Conservation (phyloP, 2,329 filamentous ascomycete genomes). For the Cladosporium colombiae region DNA sequence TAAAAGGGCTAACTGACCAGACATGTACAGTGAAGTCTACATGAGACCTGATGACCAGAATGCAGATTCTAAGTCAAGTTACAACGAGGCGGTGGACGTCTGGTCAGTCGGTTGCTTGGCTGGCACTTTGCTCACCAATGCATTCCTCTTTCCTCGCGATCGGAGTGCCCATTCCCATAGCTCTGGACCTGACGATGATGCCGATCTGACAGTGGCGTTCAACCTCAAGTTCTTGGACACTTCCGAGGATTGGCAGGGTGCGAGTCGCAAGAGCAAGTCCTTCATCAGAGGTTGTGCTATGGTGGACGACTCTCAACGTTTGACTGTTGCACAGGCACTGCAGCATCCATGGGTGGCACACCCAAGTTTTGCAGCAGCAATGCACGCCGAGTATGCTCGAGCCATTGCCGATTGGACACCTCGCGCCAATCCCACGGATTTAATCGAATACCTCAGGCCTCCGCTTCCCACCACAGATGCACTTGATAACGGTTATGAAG, state of each 20-base stretch:
- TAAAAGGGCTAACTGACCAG: slow-evolving; percentile 1
- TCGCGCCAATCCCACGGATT: slow-evolving; percentile 11
- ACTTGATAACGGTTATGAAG: not conserved
- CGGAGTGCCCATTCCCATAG: slow-evolving; percentile 31
- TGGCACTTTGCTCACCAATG: slow-evolving; percentile 53
- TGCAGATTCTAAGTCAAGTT: slow-evolving; percentile 40
- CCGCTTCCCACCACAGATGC: not conserved
- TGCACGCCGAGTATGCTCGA: slow-evolving; percentile 53
- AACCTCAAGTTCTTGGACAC: slow-evolving; percentile 49
- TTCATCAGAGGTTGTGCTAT: slow-evolving; percentile 56
- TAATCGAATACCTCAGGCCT: slow-evolving; percentile 15
- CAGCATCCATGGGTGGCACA: slow-evolving; percentile 59
- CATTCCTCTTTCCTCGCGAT: slow-evolving; percentile 48
- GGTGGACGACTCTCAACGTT: slow-evolving; percentile 50
- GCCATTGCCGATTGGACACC: slow-evolving; percentile 54
- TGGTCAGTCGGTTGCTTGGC: slow-evolving; percentile 63
- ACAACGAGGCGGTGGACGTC: slow-evolving; percentile 61
- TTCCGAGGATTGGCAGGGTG: slow-evolving; percentile 43
- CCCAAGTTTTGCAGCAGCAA: slow-evolving; percentile 47
- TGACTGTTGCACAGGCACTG: slow-evolving; percentile 57
- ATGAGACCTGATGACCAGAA: not conserved
- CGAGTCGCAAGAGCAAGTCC: slow-evolving; percentile 48
- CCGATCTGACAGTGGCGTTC: slow-evolving; percentile 8
- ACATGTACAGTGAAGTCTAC: slow-evolving; percentile 39
- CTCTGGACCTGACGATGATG: slow-evolving; percentile 29